Percentiles rank a stretch among this genome's conserved stretches.
phyloP scores from a whole-genome alignment of 371 early-diverging fungal genomes.

The Rhizopus microsporus region DNA sequence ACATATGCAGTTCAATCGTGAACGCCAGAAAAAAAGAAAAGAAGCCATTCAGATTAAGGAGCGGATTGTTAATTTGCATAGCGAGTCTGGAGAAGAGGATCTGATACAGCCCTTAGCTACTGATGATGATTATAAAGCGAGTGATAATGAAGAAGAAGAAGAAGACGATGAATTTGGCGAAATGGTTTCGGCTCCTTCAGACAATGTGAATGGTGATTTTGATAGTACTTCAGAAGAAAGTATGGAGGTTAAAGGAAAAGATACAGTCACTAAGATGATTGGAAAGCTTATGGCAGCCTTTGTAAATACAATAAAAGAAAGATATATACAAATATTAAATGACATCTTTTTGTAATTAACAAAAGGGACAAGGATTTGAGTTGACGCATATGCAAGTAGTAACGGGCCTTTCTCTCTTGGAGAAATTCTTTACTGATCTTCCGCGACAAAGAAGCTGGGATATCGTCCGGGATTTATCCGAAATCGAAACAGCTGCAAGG shows the following conservation, averaged over 20 bases:
- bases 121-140: conserved; percentile 16
- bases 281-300: conserved; percentile 59
- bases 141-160: conserved; percentile 7
- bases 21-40: conserved; percentile 15
- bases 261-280: conserved; percentile 59
- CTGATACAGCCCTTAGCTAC: conserved; percentile 7
- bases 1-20: conserved; percentile 21
- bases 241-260: not conserved
- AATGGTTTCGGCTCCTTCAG: conserved; percentile 19
- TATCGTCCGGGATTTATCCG: conserved; percentile 44
- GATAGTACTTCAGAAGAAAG: not conserved
- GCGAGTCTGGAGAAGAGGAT: conserved; percentile 14
- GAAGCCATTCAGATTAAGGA: conserved; percentile 12
- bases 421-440: conserved; percentile 57
- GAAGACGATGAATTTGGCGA: conserved; percentile 30
- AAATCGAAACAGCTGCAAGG: conserved; percentile 59
- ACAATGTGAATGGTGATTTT: not conserved
- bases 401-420: conserved; percentile 67
- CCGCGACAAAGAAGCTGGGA: conserved; percentile 49
- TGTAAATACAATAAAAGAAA: conserved; percentile 25
- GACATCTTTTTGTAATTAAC: not conserved
- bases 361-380: conserved; percentile 79
- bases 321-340: not conserved
- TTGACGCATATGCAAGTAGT: conserved; percentile 75
- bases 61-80: not conserved